phyloP scores from a whole-genome alignment of 2,329 filamentous ascomycete genomes.

The Xylaria sp. region DNA sequence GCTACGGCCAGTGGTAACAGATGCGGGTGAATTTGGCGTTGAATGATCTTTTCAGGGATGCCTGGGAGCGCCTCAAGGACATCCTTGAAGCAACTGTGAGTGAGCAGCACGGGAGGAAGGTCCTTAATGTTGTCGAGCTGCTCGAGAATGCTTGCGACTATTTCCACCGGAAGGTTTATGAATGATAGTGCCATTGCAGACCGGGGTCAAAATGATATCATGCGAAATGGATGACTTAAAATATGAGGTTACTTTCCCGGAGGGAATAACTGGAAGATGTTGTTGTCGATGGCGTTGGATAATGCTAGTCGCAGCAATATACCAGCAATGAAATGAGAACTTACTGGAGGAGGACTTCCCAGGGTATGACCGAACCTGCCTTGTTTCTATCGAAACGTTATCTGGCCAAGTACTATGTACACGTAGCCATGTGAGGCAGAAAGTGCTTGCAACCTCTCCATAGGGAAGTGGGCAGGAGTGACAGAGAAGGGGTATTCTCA shows the following conservation, averaged over 20 bases:
- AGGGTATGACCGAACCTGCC: background rate
- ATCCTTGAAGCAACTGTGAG: background rate
- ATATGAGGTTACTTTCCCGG: background rate
- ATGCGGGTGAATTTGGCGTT: background rate
- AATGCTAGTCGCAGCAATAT: too few relatives aligned
- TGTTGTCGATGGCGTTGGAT: background rate
- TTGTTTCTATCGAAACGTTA: background rate
- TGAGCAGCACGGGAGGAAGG: background rate
- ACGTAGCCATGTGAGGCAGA: too few relatives aligned
- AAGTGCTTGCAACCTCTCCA: too few relatives aligned
- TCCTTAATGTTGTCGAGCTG: background rate
- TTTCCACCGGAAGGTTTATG: background rate
- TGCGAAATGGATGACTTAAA: background rate
- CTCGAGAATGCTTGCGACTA: background rate
- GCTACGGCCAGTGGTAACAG: slow-evolving; percentile 13
- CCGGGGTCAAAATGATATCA: too few relatives aligned
- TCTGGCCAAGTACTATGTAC: background rate
- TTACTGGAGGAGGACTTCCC: background rate
- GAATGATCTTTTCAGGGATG: background rate
- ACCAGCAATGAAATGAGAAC: background rate
- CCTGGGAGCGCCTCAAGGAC: background rate
- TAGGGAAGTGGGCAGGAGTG: too few relatives aligned
- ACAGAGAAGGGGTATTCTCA: too few relatives aligned
- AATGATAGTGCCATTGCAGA: background rate
- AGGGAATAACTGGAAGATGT: background rate